Evolutionary conservation across 2,329 filamentous ascomycete genomes (phyloP), one percentile per base, ranked within the genome.

Genomic region (Hymenoscyphus linearis): DNA sequence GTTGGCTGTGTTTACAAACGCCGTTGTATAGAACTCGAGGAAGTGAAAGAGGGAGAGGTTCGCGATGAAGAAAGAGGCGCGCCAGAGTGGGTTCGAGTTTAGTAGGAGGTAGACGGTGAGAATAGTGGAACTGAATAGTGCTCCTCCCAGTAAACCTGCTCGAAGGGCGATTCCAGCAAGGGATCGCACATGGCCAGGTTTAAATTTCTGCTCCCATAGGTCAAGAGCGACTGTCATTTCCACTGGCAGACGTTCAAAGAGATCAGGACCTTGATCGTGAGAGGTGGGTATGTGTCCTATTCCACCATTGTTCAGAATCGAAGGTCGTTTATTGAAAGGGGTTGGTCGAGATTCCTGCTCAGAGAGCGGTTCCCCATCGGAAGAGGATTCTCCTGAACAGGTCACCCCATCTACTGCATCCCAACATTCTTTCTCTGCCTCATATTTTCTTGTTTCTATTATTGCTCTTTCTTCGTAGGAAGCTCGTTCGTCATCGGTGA

Each of bases 1-100:
- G 57, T 85, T 81, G 16, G 82, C 80, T 0, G 90, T 91, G 75
- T 98, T 98, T 77, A 89, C 90, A 60, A 82, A 79, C 9, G 93
- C 93, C 0, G 93, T 97, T 35, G 87, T 91, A 81, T 87, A 96
- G 80, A 93, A 99, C 76, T 99, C 95, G 74, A 98, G 86, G 76
- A 96, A 98, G 79, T 99, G 95, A 77, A 98, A 98, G 34, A 88
- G 69, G 27, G 87, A 83, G 55, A 98, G 86, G 14, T 85, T 79
- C 57, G 78, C 77, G 55, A 88, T 71, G 77, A 93, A 93, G 73
- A 87, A 85, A 34, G 85, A 82, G 7, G 83, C 73, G 60, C 85
- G 83, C 85, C 85, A 88, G 60, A 83, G 74, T 22, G 44, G 56
- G 1, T 55, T 56, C 0, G n/a, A 3, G 1, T 22, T 62, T 31